These are phyloP conservation scores for Rhizopogon vulgaris DNA, from an alignment of 768 basidiomycete genomes.

Conservation along the genomic window DNA sequence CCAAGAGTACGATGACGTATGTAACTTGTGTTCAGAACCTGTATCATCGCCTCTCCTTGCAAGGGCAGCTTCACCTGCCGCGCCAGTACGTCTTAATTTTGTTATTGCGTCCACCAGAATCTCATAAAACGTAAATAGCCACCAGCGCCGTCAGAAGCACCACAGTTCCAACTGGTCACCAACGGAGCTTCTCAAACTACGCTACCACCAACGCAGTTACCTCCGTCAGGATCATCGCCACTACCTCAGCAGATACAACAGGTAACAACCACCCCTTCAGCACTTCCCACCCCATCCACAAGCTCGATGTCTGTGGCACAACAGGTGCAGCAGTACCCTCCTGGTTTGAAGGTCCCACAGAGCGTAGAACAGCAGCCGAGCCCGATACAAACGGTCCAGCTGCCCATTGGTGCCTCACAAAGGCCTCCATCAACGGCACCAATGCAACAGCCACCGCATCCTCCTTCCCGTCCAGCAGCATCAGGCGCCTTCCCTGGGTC, in stretches of 20 bases:
- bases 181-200: conserved; percentile 27
- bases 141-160: conserved; percentile 29
- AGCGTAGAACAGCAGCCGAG: conserved; percentile 33
- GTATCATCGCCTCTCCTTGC: conserved; percentile 38
- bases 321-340: conserved; percentile 52
- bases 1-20: conserved; percentile 15
- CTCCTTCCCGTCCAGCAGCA: conserved; percentile 32
- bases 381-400: conserved; percentile 17
- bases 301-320: conserved; percentile 25
- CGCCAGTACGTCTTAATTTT: conserved; percentile 30
- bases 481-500: conserved; percentile 69
- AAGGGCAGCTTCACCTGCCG: conserved; percentile 35
- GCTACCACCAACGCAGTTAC: conserved; percentile 21
- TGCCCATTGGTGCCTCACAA: conserved; percentile 35
- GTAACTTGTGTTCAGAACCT: conserved; percentile 32
- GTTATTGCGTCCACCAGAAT: conserved; percentile 5
- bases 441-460: conserved; percentile 34
- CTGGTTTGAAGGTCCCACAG: conserved; percentile 56
- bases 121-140: conserved; percentile 28
- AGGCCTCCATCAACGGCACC: conserved; percentile 49
- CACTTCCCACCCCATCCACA: conserved; percentile 9
- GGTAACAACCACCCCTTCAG: conserved; percentile 6
- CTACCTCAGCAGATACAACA: conserved; percentile 45
- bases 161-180: conserved; percentile 29
- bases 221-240: conserved; percentile 38